These are phyloP conservation scores for Globisporangium paddicum DNA, from an alignment of 352 stramenopile species.

Conservation along the genomic window DNA sequence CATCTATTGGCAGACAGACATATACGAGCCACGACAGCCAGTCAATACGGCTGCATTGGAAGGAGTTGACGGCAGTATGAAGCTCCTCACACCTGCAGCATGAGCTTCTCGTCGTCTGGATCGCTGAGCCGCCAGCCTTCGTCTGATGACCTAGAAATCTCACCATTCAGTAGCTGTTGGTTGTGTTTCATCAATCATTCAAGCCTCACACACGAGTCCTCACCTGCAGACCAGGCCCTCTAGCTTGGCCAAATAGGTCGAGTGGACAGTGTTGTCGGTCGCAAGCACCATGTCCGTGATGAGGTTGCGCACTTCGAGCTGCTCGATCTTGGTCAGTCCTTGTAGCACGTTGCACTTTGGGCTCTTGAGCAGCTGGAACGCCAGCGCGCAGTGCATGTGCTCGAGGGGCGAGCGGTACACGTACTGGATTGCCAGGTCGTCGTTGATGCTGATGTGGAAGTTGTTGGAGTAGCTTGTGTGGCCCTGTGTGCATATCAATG, in stretches of 20 bases:
- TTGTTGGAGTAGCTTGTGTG: constrained; percentile 88
- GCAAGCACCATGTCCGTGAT: constrained; percentile 85
- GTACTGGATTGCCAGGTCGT: constrained; percentile 77
- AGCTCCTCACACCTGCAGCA: constrained; percentile 39
- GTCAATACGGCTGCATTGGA: background rate
- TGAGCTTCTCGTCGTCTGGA: constrained; percentile 62
- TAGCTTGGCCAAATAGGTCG: constrained; percentile 70
- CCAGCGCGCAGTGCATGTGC: constrained; percentile 83
- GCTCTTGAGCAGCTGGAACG: constrained; percentile 74
- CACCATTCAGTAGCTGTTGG: background rate
- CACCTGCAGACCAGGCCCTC: constrained; percentile 65
- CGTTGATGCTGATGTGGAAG: constrained; percentile 80
- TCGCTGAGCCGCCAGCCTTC: constrained; percentile 51
- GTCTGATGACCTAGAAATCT: constrained; percentile 20
- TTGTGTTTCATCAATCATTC: background rate
- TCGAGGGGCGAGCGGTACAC: constrained; percentile 81
- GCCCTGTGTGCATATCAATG: constrained; percentile 34
- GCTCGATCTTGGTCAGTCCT: constrained; percentile 65
- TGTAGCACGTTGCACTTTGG: constrained; percentile 69
- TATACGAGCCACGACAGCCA: background rate
- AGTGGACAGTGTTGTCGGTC: constrained; percentile 87
- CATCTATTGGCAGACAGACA: constrained; percentile 33
- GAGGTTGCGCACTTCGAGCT: constrained; percentile 69
- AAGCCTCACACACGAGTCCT: background rate
- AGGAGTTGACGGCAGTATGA: background rate